Percentiles rank a stretch among this genome's conserved stretches.
phyloP scores from a whole-genome alignment of 1,139 yeast genomes.

The Ogataea hybrid region DNA sequence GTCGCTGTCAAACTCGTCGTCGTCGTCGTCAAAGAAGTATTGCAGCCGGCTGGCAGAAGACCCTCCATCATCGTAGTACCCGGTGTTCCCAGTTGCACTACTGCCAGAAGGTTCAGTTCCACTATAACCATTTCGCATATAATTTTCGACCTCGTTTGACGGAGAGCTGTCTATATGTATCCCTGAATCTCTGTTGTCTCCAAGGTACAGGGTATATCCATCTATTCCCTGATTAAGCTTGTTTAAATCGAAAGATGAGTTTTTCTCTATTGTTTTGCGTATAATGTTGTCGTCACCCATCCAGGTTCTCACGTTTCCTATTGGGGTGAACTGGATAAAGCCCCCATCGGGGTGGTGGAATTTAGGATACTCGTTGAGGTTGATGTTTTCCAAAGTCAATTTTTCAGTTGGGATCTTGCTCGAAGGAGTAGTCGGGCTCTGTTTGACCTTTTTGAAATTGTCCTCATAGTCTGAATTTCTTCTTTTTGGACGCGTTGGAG shows the following conservation, averaged over 20 bases:
- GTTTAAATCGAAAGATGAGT: slow-evolving; percentile 32
- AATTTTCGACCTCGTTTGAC: slow-evolving; percentile 38
- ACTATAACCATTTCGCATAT: slow-evolving; percentile 39
- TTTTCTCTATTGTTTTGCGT: slow-evolving; percentile 29
- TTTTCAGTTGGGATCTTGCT: slow-evolving; percentile 10
- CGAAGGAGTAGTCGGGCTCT: slow-evolving; percentile 15
- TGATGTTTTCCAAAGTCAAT: slow-evolving; percentile 27
- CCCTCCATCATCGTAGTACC: slow-evolving; percentile 23
- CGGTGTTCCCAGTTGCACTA: slow-evolving; percentile 4
- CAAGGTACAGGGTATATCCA: slow-evolving; percentile 33
- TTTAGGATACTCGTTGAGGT: slow-evolving; percentile 53
- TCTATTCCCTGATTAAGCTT: slow-evolving; percentile 33
- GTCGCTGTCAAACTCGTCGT: slow-evolving; percentile 18
- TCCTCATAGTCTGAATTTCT: slow-evolving; percentile 31
- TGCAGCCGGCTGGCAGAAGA: slow-evolving; percentile 17
- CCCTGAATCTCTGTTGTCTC: slow-evolving; percentile 16
- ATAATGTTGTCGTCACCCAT: slow-evolving; percentile 29
- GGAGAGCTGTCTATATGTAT: slow-evolving; percentile 31
- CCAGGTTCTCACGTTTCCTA: slow-evolving; percentile 45
- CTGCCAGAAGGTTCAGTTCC: slow-evolving; percentile 11
- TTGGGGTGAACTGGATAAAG: slow-evolving; percentile 59
- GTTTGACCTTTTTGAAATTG: slow-evolving; percentile 29
- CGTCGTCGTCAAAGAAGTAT: slow-evolving; percentile 15
- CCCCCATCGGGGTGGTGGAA: slow-evolving; percentile 68
- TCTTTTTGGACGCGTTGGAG: slow-evolving; percentile 30